Percentiles rank a stretch among this genome's conserved stretches.
Evolutionary conservation across 1,139 yeast genomes (phyloP).

Genomic region (Kodamaea fungicola): DNA sequence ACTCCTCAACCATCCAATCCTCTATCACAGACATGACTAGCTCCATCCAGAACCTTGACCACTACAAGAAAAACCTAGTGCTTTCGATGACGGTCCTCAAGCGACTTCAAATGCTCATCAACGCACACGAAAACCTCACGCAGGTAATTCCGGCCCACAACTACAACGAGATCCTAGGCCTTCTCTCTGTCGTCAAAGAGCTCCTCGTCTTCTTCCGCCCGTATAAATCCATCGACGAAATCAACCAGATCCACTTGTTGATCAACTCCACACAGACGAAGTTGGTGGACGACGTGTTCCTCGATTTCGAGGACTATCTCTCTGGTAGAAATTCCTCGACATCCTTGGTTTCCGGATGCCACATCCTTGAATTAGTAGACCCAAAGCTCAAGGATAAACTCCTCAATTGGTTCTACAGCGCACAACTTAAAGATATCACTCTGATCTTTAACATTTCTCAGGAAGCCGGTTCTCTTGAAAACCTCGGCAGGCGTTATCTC

Average conservation of each 20-base stretch:
- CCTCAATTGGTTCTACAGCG: constrained; percentile 69
- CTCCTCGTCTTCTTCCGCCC: constrained; percentile 74
- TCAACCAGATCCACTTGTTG: constrained; percentile 63
- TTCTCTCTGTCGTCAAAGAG: constrained; percentile 76
- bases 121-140: constrained; percentile 68
- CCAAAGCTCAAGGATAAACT: constrained; percentile 57
- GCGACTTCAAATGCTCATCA: constrained; percentile 80
- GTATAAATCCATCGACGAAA: constrained; percentile 80
- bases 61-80: constrained; percentile 77
- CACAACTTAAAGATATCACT: constrained; percentile 69
- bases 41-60: constrained; percentile 75
- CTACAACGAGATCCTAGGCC: constrained; percentile 64
- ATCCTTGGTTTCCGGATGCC: constrained; percentile 60
- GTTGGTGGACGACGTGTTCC: constrained; percentile 68
- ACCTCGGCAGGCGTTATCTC: constrained; percentile 73
- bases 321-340: constrained; percentile 24
- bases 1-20: constrained; percentile 47
- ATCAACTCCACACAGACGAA: constrained; percentile 63
- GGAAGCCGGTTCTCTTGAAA: constrained; percentile 93
- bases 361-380: constrained; percentile 67
- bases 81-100: constrained; percentile 82
- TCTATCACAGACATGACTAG: constrained; percentile 69
- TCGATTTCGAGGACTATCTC: constrained; percentile 59
- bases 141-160: constrained; percentile 41
- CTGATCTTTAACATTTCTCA: constrained; percentile 73